Evolutionary conservation across 2,329 filamentous ascomycete genomes (phyloP).

Genomic region (Ceratocystis cacaofunesta): DNA sequence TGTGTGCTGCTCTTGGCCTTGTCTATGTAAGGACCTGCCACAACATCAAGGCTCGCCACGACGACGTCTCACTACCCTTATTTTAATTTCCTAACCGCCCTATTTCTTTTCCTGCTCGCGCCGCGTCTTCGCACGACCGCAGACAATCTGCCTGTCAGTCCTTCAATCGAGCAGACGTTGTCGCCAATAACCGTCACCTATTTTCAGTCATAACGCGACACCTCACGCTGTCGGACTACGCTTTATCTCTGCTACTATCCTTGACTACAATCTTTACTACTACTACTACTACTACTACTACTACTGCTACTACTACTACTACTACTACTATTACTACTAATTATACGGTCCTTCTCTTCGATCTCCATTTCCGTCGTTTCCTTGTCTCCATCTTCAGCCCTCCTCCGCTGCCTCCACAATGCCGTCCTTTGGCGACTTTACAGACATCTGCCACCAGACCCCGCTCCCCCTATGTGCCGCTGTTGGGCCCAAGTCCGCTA

Average conservation of each 20-base stretch:
- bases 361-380: too few relatives aligned
- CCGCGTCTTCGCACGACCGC: neutral
- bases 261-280: neutral
- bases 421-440: conserved; percentile 88
- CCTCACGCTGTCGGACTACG: neutral
- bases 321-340: neutral
- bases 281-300: neutral
- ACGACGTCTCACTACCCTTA: neutral
- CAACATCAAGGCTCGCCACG: neutral
- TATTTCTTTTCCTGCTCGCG: neutral
- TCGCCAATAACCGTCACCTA: neutral
- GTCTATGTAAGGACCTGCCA: neutral
- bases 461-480: conserved; percentile 77
- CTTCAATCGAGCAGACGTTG: neutral
- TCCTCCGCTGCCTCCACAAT: conserved; percentile 24
- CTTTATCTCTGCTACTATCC: neutral
- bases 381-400: neutral
- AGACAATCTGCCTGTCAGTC: neutral
- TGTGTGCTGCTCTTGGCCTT: neutral
- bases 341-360: neutral
- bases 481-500: conserved; percentile 58
- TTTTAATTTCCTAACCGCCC: neutral
- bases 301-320: too few relatives aligned
- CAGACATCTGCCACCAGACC: conserved; percentile 68
- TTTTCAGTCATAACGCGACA: neutral